Evolutionary conservation across 2,329 filamentous ascomycete species (phyloP).

Genomic region (Tricladium varicosporioides): DNA sequence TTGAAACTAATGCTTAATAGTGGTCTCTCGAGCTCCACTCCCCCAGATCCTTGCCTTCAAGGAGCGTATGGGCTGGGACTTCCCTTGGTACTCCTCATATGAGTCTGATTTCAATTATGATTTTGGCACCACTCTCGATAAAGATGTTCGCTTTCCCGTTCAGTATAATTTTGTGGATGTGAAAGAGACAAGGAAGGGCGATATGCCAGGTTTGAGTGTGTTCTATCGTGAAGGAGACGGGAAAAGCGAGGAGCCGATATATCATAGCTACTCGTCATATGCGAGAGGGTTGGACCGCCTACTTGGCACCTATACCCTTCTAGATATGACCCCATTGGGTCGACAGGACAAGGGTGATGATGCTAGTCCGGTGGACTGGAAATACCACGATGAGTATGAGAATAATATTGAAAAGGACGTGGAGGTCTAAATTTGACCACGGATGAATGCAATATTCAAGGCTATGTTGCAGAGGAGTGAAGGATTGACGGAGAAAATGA

Average conservation of each 20-base stretch:
- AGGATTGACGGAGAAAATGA: too few species aligned
- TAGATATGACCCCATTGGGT: slow-evolving; percentile 38
- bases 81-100: slow-evolving; percentile 41
- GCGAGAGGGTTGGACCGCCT: slow-evolving; percentile 35
- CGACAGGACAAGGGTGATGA: slow-evolving; percentile 27
- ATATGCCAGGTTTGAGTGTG: slow-evolving; percentile 39
- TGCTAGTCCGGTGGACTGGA: slow-evolving; percentile 5
- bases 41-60: slow-evolving; percentile 38
- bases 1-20: slow-evolving; percentile 30
- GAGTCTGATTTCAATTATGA: slow-evolving; percentile 41
- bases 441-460: too few species aligned
- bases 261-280: slow-evolving; percentile 40
- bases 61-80: slow-evolving; percentile 40
- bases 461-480: too few species aligned
- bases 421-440: too few species aligned
- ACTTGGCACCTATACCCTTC: slow-evolving; percentile 32
- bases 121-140: slow-evolving; percentile 38
- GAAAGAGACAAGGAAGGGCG: slow-evolving; percentile 22
- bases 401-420: not conserved
- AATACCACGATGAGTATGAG: slow-evolving; percentile 23
- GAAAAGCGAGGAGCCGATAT: slow-evolving; percentile 30
- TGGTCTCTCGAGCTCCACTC: slow-evolving; percentile 40
- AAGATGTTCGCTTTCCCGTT: slow-evolving; percentile 23
- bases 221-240: slow-evolving; percentile 35
- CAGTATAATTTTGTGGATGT: slow-evolving; percentile 22